Base-by-base conservation (phyloP, 176 grass and related monocot genomes). In the Microstegium vimineum region DNA sequence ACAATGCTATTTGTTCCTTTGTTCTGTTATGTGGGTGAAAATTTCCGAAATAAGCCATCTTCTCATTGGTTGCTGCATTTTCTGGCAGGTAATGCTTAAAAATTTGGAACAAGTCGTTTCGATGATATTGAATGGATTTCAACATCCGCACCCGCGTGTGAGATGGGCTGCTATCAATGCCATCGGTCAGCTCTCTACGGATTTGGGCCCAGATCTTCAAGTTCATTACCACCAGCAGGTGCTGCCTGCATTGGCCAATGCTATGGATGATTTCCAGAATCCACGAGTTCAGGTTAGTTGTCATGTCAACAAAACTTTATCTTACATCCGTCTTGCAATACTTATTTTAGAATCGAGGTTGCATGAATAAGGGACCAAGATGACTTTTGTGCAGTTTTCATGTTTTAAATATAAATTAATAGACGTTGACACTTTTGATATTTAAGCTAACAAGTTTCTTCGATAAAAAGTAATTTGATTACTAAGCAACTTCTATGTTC, bases 191-290 rank as follows among this genome's bases (percentile, higher is more conserved):
- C 87, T 99, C 62, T 99, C 97, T 27, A 99, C 97, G 0, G 97
- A 99, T 84, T 82, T 99, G 52, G 97, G 97, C 9, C 97, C 97
- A 8, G 97, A 99, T 75, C 84, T 99, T 87, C 97, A 99, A 84
- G 78, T 89, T 80, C 91, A 99, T 73, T 96, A 94, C 81, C 93
- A 99, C 77, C 91, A 93, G 73, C 88, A 86, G 70, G 97, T 99
- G 68, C 69, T 96, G 22, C 97, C 97, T 69, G 93, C 97, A 76
- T 83, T 99, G 91, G 97, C 89, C 0, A 90, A 89, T 60, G 87
- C 91, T 59, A 99, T 99, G 97, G 97, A 99, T 17, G 97, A 99
- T 87, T 99, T 95, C 66, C 91, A 96, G 80, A 99, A 99, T 81
- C 97, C 97, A 32, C 87, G 97, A 22, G 93, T 99, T 64, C 97